phyloP scores from a whole-genome alignment of 1,284 basidiomycete species.

The Austropuccinia psidii region DNA sequence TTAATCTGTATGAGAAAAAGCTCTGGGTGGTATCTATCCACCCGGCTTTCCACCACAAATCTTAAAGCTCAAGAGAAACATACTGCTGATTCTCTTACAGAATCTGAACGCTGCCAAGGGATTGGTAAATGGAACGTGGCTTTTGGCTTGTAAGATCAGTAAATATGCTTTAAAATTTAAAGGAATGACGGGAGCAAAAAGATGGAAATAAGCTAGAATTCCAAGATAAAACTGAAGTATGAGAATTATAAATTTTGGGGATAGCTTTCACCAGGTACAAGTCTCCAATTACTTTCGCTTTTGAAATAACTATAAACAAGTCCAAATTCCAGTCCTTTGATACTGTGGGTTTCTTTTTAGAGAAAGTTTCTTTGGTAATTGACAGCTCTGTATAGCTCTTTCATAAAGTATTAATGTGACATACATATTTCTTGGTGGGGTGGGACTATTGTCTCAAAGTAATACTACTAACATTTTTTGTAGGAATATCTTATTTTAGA shows the following conservation, averaged over 20 bases:
- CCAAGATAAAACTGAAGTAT: not conserved
- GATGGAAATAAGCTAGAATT: not conserved
- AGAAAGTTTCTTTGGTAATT: slow-evolving; percentile 50
- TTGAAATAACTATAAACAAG: slow-evolving; percentile 52
- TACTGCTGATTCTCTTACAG: slow-evolving; percentile 48
- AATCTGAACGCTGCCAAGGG: slow-evolving; percentile 47
- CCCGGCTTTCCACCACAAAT: not conserved
- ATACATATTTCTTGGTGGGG: no score
- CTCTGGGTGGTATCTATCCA: not conserved
- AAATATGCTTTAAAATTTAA: not conserved
- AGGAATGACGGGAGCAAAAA: not conserved
- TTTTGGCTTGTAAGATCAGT: not conserved
- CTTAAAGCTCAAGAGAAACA: slow-evolving; percentile 36
- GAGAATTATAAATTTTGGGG: not conserved
- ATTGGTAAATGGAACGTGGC: slow-evolving; percentile 49
- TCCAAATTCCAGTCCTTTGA: slow-evolving; percentile 51
- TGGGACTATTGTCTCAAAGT: no score
- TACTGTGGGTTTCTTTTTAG: slow-evolving; percentile 47
- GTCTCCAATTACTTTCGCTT: slow-evolving; percentile 50
- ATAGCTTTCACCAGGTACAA: slow-evolving; percentile 46
- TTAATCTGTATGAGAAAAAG: not conserved
- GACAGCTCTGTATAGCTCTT: slow-evolving; percentile 52
- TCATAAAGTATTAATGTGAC: no score
- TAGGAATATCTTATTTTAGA: no score
- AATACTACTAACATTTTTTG: no score